These are phyloP conservation scores for Aspergillaceae sp. DNA, from an alignment of 2,329 filamentous ascomycete species.

Conservation along the genomic window DNA sequence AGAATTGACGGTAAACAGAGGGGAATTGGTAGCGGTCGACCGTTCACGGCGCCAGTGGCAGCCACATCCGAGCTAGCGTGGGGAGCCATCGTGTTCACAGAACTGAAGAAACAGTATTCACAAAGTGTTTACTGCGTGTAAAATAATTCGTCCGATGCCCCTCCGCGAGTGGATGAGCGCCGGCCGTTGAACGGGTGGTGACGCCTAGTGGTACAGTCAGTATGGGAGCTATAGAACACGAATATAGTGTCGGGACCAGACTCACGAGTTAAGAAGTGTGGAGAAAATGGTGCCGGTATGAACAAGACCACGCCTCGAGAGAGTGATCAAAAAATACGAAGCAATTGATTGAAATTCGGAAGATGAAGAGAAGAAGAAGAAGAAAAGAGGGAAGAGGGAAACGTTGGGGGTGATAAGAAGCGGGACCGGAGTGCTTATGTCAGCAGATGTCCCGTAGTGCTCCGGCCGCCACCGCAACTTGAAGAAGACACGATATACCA, in stretches of 20 bases:
- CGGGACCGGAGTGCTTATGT: background rate
- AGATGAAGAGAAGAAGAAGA: slow-evolving; percentile 7
- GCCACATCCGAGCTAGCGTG: slow-evolving; percentile 62
- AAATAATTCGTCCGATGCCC: slow-evolving; percentile 56
- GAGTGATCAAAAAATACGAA: slow-evolving; percentile 15
- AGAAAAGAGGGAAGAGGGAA: background rate
- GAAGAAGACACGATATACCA: no score
- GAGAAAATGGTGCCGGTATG: slow-evolving; percentile 89
- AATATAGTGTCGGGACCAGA: slow-evolving; percentile 11
- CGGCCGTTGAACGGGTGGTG: slow-evolving; percentile 97
- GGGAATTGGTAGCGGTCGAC: slow-evolving; percentile 34
- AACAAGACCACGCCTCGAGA: slow-evolving; percentile 49
- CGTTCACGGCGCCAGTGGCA: slow-evolving; percentile 47
- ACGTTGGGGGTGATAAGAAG: background rate
- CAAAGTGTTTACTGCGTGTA: slow-evolving; percentile 36
- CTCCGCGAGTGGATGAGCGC: slow-evolving; percentile 81
- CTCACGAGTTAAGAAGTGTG: slow-evolving; percentile 95
- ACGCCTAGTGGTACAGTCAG: slow-evolving; percentile 47
- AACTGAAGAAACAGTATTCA: slow-evolving; percentile 20
- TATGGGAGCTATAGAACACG: background rate
- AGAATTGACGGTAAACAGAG: slow-evolving; percentile 78
- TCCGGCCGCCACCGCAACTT: background rate
- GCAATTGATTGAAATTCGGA: slow-evolving; percentile 19
- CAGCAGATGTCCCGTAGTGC: background rate
- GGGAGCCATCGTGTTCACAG: slow-evolving; percentile 67